Conservation (phyloP, 768 basidiomycete genomes). For the Calocybe gangraenosa region DNA sequence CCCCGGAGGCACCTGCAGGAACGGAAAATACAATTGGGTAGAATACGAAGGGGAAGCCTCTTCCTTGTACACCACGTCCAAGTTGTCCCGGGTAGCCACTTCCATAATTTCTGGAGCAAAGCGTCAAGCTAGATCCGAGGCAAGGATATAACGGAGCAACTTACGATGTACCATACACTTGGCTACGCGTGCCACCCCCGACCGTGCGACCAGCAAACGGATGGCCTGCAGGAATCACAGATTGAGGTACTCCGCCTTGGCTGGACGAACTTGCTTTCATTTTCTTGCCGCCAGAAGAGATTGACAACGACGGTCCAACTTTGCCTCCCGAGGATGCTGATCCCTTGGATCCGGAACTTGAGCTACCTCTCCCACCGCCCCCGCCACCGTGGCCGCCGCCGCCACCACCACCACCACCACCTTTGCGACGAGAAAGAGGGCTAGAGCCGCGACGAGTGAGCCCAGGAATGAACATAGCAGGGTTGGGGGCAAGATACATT, state of each 20-base stretch:
- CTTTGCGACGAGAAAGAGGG: conserved; percentile 10
- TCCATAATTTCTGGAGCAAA: conserved; percentile 30
- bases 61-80: conserved; percentile 35
- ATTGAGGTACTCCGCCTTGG: conserved; percentile 3
- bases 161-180: conserved; percentile 12
- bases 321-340: not conserved
- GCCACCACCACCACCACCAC: conserved; percentile 9
- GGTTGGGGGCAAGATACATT: too few species aligned
- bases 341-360: conserved; percentile 1
- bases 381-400: conserved; percentile 3
- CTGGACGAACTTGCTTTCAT: conserved; percentile 6
- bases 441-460: conserved; percentile 1
- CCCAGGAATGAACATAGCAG: conserved; percentile 11
- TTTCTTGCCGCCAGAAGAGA: conserved; percentile 1
- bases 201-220: conserved; percentile 11
- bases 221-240: conserved; percentile 8
- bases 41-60: conserved; percentile 52
- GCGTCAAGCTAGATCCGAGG: not conserved
- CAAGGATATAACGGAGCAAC: not conserved
- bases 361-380: not conserved
- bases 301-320: conserved; percentile 1
- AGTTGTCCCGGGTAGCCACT: conserved; percentile 49
- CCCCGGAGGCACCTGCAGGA: conserved; percentile 14
- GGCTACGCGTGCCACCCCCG: conserved; percentile 10
- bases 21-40: conserved; percentile 51